Conservation (phyloP, 2,329 filamentous ascomycete species). For the Talaromyces islandicus region DNA sequence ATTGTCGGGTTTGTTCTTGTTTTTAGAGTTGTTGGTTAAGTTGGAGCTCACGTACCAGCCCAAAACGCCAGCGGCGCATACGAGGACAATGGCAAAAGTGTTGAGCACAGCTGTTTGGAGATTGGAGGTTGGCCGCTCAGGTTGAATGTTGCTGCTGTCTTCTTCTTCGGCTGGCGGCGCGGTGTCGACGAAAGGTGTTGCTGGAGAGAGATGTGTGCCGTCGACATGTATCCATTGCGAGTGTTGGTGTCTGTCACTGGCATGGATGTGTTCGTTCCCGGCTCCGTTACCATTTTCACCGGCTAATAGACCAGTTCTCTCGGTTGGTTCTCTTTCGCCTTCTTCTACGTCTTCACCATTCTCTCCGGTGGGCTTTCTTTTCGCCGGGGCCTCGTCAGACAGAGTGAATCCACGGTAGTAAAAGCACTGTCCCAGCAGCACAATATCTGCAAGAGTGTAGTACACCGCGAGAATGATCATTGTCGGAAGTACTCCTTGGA, state of each 20-base stretch:
- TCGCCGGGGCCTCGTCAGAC: conserved; percentile 20
- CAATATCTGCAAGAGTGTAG: conserved; percentile 86
- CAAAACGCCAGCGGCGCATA: conserved; percentile 72
- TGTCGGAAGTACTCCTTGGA: conserved; percentile 87
- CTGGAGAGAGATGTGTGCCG: conserved; percentile 68
- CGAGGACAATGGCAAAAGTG: conserved; percentile 66
- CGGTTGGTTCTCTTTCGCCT: conserved; percentile 13
- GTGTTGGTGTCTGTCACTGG: neutral
- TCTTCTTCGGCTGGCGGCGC: conserved; percentile 13
- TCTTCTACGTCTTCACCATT: conserved; percentile 15
- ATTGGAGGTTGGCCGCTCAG: conserved; percentile 26
- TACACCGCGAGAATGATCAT: conserved; percentile 95
- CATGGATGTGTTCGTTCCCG: conserved; percentile 10
- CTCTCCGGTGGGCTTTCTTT: conserved; percentile 12
- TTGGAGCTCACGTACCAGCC: conserved; percentile 74
- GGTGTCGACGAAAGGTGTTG: conserved; percentile 66
- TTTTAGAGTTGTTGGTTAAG: conserved; percentile 16
- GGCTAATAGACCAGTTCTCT: conserved; percentile 24
- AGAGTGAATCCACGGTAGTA: conserved; percentile 79
- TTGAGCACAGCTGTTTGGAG: conserved; percentile 62
- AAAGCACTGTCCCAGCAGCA: conserved; percentile 83
- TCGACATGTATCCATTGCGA: conserved; percentile 43
- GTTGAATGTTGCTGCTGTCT: conserved; percentile 1
- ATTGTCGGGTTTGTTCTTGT: neutral
- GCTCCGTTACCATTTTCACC: conserved; percentile 16